Percentiles rank a stretch among this genome's conserved stretches.
These are phyloP conservation scores for Pyrrhoderma lamaoense DNA, from an alignment of 1,284 basidiomycete genomes.

Conservation along the genomic window DNA sequence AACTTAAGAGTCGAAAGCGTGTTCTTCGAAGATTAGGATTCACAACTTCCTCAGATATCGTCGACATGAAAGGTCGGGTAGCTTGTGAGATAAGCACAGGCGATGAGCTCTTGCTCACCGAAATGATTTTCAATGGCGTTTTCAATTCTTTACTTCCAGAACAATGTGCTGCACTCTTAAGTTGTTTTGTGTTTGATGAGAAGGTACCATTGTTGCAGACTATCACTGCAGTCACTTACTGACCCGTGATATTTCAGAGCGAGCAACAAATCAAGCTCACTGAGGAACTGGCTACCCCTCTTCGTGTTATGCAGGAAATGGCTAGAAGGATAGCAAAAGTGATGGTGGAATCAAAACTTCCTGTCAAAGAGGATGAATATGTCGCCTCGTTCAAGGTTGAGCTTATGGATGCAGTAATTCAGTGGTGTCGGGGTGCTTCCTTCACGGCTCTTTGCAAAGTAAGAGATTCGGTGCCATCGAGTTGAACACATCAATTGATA, in stretches of 20 bases:
- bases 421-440: constrained; percentile 97
- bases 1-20: constrained; percentile 93
- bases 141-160: constrained; percentile 90
- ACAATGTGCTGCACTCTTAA: constrained; percentile 87
- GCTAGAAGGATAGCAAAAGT: constrained; percentile 94
- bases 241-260: constrained; percentile 47
- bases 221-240: not conserved
- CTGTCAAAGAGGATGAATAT: constrained; percentile 91
- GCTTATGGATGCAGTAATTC: constrained; percentile 93
- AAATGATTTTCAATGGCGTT: constrained; percentile 95
- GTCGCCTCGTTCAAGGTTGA: constrained; percentile 96
- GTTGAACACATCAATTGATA: constrained; percentile 4
- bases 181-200: constrained; percentile 96
- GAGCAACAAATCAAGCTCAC: constrained; percentile 82
- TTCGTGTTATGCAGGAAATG: constrained; percentile 93
- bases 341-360: constrained; percentile 86
- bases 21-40: constrained; percentile 90
- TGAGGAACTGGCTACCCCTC: constrained; percentile 87
- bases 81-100: constrained; percentile 98
- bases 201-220: constrained; percentile 54
- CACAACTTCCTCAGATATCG: constrained; percentile 84
- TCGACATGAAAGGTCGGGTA: constrained; percentile 96
- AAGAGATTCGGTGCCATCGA: too few relatives aligned
- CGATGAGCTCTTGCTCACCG: constrained; percentile 93
- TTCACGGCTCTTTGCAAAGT: constrained; percentile 97